A percentile compares a stretch with the other conserved stretches of the same genome.
Evolutionary conservation across 352 stramenopile species (phyloP).

Genomic region (Detonula confervacea): DNA sequence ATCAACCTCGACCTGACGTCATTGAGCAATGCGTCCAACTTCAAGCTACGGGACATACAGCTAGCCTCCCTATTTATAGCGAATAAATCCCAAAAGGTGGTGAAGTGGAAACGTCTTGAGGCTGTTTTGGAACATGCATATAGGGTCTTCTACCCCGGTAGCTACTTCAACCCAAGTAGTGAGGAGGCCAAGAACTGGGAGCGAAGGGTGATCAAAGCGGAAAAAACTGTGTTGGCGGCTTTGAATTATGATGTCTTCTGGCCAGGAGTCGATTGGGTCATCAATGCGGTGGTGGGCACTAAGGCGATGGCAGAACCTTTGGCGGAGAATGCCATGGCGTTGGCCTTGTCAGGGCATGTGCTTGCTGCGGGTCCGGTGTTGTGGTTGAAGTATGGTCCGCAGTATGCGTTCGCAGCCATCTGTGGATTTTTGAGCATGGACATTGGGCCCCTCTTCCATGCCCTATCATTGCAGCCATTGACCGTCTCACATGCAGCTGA

Average conservation of each 20-base stretch:
- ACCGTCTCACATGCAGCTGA: constrained; percentile 72
- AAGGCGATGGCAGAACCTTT: constrained; percentile 64
- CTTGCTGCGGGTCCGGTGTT: constrained; percentile 68
- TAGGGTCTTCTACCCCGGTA: constrained; percentile 73
- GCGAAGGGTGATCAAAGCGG: constrained; percentile 75
- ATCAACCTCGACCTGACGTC: constrained; percentile 44
- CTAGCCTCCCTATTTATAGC: constrained; percentile 81
- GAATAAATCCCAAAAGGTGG: constrained; percentile 82
- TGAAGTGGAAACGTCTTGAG: constrained; percentile 82
- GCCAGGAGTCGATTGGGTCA: constrained; percentile 74
- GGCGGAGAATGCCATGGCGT: constrained; percentile 65
- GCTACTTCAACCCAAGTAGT: constrained; percentile 69
- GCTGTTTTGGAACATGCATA: constrained; percentile 74
- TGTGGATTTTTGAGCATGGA: constrained; percentile 70
- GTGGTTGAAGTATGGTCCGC: constrained; percentile 81
- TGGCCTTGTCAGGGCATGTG: constrained; percentile 71
- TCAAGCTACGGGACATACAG: constrained; percentile 76
- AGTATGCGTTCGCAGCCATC: constrained; percentile 81
- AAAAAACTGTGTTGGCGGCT: constrained; percentile 64
- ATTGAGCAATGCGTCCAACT: constrained; percentile 31
- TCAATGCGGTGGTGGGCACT: constrained; percentile 54
- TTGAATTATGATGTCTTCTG: constrained; percentile 84
- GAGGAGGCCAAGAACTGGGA: constrained; percentile 79
- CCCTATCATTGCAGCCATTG: constrained; percentile 73
- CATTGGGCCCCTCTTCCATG: constrained; percentile 66